These are phyloP conservation scores for Yamadazyma laniorum DNA, from an alignment of 805 yeast species.

Conservation along the genomic window DNA sequence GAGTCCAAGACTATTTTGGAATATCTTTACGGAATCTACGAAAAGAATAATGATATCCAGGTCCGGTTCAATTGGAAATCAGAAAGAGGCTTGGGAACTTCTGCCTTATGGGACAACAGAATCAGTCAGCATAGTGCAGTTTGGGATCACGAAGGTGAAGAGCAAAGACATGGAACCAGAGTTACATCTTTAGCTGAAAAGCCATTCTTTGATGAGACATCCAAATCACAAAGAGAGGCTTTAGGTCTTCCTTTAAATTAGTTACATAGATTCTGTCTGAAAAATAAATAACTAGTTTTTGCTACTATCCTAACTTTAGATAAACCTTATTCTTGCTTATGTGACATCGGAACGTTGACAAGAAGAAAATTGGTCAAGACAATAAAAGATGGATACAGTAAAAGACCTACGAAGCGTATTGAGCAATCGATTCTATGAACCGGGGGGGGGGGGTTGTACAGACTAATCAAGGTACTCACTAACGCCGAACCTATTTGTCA, in stretches of 20 bases:
- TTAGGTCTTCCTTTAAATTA: conserved; percentile 31
- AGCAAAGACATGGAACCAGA: conserved; percentile 51
- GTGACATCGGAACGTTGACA: no score
- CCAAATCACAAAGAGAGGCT: conserved; percentile 52
- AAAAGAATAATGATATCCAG: conserved; percentile 53
- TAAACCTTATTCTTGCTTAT: no score
- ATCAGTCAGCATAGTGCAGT: conserved; percentile 52
- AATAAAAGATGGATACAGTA: no score
- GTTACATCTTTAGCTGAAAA: conserved; percentile 48
- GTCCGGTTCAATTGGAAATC: conserved; percentile 52
- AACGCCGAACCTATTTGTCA: no score
- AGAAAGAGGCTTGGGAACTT: conserved; percentile 42
- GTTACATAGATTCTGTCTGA: no score
- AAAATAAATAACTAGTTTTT: no score
- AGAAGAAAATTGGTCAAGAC: no score
- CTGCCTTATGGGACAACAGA: conserved; percentile 62
- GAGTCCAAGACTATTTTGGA: conserved; percentile 49
- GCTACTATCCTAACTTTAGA: no score
- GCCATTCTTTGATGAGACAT: conserved; percentile 49
- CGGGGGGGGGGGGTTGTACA: no score
- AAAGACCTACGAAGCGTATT: no score
- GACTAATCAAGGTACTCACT: no score
- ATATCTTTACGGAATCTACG: conserved; percentile 45
- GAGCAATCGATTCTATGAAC: no score
- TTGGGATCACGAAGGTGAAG: conserved; percentile 45